Conservation (phyloP, 2,329 filamentous ascomycete species). For the Cordyceps fumosorosea region DNA sequence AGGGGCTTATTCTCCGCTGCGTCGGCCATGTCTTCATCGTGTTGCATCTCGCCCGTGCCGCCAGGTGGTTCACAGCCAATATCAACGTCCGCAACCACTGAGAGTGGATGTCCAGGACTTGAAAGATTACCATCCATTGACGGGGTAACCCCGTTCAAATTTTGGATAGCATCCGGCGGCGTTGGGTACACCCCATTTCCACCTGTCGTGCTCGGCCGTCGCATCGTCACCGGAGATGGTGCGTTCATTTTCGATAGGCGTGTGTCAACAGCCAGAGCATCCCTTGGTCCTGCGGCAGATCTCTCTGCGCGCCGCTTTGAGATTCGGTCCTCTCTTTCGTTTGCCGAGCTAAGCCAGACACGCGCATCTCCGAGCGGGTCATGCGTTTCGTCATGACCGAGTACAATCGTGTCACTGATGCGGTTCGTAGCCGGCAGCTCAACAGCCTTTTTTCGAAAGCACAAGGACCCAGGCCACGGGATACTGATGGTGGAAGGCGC, state of each 20-base stretch:
- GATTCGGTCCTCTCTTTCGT: slow-evolving; percentile 42
- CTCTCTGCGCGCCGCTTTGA: slow-evolving; percentile 46
- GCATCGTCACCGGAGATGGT: slow-evolving; percentile 45
- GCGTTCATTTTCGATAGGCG: slow-evolving; percentile 37
- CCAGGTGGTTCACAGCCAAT: slow-evolving; percentile 28
- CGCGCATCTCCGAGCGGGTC: slow-evolving; percentile 44
- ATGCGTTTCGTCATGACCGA: slow-evolving; percentile 35
- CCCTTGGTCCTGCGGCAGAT: slow-evolving; percentile 33
- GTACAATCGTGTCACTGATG: slow-evolving; percentile 32
- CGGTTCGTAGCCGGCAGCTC: slow-evolving; percentile 33
- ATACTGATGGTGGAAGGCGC: slow-evolving; percentile 33
- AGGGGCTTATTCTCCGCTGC: slow-evolving; percentile 39
- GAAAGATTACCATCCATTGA: slow-evolving; percentile 49
- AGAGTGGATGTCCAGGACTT: slow-evolving; percentile 44
- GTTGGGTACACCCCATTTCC: slow-evolving; percentile 62
- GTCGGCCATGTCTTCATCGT: slow-evolving; percentile 21
- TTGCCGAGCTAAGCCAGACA: slow-evolving; percentile 38
- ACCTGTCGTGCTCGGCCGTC: slow-evolving; percentile 41
- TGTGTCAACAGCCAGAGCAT: slow-evolving; percentile 37
- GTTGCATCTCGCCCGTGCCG: slow-evolving; percentile 16
- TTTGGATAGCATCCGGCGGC: slow-evolving; percentile 59
- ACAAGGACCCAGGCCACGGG: slow-evolving; percentile 49
- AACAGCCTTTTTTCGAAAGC: slow-evolving; percentile 43
- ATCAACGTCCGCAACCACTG: slow-evolving; percentile 21
- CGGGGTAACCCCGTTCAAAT: slow-evolving; percentile 45